phyloP scores from a whole-genome alignment of 495 filamentous ascomycete genomes.

The Ascobolus immersus region DNA sequence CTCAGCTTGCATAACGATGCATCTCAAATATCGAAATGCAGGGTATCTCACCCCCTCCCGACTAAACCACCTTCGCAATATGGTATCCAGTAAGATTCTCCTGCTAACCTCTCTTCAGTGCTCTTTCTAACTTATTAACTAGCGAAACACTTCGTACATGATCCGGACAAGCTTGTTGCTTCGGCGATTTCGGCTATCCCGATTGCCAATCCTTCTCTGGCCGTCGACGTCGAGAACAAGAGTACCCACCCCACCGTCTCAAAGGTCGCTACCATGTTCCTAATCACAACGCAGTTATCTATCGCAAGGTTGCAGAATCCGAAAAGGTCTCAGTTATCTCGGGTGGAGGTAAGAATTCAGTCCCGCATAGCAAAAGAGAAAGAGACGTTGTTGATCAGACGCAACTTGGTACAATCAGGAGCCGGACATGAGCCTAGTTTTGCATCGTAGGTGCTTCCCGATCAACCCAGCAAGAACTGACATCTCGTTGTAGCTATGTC shows the following conservation, averaged over 20 bases:
- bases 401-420: no score
- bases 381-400: neutral
- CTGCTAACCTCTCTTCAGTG: no score
- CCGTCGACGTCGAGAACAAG: slow-evolving; percentile 59
- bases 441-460: slow-evolving; percentile 30
- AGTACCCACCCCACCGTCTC: slow-evolving; percentile 17
- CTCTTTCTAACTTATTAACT: no score
- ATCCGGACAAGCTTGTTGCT: slow-evolving; percentile 55
- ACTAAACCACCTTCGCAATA: no score
- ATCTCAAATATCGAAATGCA: no score
- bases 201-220: slow-evolving; percentile 61
- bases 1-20: no score
- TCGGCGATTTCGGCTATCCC: slow-evolving; percentile 53
- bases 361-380: neutral
- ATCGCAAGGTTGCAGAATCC: slow-evolving; percentile 6
- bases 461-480: neutral
- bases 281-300: slow-evolving; percentile 7
- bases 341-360: slow-evolving; percentile 33
- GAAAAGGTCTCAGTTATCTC: slow-evolving; percentile 55
- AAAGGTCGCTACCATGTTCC: neutral
- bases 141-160: slow-evolving; percentile 81
- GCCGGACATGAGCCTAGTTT: slow-evolving; percentile 87
- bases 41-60: no score
- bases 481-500: slow-evolving; percentile 21
- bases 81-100: no score